Conservation (phyloP, 306 rosid genomes). For the Trifolium repens region DNA sequence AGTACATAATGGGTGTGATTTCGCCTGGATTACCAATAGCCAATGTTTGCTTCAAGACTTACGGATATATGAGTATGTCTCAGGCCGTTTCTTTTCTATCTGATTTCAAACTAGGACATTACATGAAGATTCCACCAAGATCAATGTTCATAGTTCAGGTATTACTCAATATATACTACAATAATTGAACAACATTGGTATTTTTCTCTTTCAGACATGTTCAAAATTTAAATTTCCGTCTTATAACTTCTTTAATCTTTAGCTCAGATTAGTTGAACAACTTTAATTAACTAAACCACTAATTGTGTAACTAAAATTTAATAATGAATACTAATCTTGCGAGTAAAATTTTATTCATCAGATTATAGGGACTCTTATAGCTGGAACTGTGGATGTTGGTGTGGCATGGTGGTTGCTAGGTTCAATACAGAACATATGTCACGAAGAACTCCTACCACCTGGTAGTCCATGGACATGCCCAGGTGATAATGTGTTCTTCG, state of each 20-base stretch:
- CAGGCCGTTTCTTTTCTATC: conserved; percentile 68
- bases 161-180: background rate
- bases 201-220: no score
- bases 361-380: conserved; percentile 45
- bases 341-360: background rate
- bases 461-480: conserved; percentile 50
- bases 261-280: no score
- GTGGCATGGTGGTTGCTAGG: conserved; percentile 53
- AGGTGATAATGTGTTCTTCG: conserved; percentile 56
- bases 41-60: conserved; percentile 78
- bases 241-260: no score
- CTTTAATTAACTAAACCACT: no score
- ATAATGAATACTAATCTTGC: background rate
- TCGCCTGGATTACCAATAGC: conserved; percentile 72
- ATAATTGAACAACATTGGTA: no score
- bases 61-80: conserved; percentile 72
- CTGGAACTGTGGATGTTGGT: conserved; percentile 42
- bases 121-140: conserved; percentile 74
- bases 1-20: conserved; percentile 70
- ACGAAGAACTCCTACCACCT: conserved; percentile 23
- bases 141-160: conserved; percentile 83
- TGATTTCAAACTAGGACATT: conserved; percentile 76
- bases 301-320: no score
- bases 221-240: no score
- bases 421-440: conserved; percentile 41